These are phyloP conservation scores for Vanderwaltozyma verrucispora DNA, from an alignment of 805 yeast genomes.

Conservation along the genomic window DNA sequence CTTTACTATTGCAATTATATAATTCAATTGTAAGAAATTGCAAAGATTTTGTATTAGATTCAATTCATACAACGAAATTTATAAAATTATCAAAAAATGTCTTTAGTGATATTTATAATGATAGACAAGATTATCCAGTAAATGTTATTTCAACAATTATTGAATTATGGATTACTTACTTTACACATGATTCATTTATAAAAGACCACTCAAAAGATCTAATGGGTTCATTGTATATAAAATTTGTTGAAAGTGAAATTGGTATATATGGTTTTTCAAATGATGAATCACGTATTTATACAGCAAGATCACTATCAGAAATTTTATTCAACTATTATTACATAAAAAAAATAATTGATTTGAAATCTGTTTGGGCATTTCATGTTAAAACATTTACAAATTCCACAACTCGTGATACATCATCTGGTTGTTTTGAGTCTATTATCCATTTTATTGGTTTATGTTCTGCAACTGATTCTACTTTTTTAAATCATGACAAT, in stretches of 20 bases:
- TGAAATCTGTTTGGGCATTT: slow-evolving; percentile 15
- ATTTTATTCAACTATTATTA: slow-evolving; percentile 23
- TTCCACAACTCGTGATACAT: slow-evolving; percentile 15
- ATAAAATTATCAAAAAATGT: slow-evolving; percentile 17
- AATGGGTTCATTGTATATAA: slow-evolving; percentile 9
- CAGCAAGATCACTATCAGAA: slow-evolving; percentile 31
- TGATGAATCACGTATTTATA: slow-evolving; percentile 16
- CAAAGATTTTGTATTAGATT: slow-evolving; percentile 4
- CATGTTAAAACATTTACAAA: slow-evolving; percentile 16
- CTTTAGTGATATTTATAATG: slow-evolving; percentile 13
- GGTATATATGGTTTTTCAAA: slow-evolving; percentile 24
- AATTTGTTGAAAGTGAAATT: slow-evolving; percentile 18
- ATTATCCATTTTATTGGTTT: slow-evolving; percentile 27
- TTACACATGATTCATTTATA: slow-evolving; percentile 14
- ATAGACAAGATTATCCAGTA: slow-evolving; percentile 19
- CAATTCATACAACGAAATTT: slow-evolving; percentile 13
- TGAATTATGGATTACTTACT: slow-evolving; percentile 16
- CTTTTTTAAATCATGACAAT: slow-evolving; percentile 18
- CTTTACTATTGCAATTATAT: slow-evolving; percentile 15
- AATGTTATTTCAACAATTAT: slow-evolving; percentile 19
- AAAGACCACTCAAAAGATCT: slow-evolving; percentile 15
- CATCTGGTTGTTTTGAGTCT: slow-evolving; percentile 30
- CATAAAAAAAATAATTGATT: slow-evolving; percentile 7
- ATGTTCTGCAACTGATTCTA: slow-evolving; percentile 18
- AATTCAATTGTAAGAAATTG: slow-evolving; percentile 16